These are phyloP conservation scores for Chaetomiaceae sp. DNA, from an alignment of 2,329 filamentous ascomycete species.

Conservation along the genomic window DNA sequence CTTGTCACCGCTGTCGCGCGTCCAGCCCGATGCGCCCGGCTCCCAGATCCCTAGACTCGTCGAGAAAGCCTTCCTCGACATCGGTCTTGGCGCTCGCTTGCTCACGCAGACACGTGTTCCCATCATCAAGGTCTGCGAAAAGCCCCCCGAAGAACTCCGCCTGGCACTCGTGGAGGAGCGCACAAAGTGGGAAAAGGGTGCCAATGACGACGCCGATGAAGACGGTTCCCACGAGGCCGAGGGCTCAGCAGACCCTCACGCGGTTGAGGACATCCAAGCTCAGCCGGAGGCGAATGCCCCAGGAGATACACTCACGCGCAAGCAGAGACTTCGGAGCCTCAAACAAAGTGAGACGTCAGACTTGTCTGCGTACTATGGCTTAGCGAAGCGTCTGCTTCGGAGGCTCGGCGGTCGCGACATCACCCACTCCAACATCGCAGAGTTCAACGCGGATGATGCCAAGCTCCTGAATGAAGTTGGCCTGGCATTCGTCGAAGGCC, in stretches of 20 bases:
- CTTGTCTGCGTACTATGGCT: slow-evolving; percentile 43
- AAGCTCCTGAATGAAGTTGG: slow-evolving; percentile 48
- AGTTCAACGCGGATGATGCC: slow-evolving; percentile 42
- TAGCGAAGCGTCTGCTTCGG: slow-evolving; percentile 46
- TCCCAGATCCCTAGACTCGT: slow-evolving; percentile 67
- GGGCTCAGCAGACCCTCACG: slow-evolving; percentile 9
- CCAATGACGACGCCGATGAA: slow-evolving; percentile 33
- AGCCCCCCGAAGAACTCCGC: slow-evolving; percentile 57
- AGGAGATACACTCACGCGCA: background rate
- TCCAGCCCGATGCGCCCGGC: slow-evolving; percentile 48
- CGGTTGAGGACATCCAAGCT: slow-evolving; percentile 4
- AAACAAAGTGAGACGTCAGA: slow-evolving; percentile 24
- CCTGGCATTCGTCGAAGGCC: slow-evolving; percentile 50
- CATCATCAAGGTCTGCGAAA: slow-evolving; percentile 81
- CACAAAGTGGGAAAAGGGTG: slow-evolving; percentile 64
- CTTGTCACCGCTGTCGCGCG: slow-evolving; percentile 56
- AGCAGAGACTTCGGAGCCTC: slow-evolving; percentile 15
- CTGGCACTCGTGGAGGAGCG: slow-evolving; percentile 60
- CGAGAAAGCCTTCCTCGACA: slow-evolving; percentile 67
- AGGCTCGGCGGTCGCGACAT: slow-evolving; percentile 47
- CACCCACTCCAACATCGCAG: slow-evolving; percentile 41
- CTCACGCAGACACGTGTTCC: slow-evolving; percentile 76
- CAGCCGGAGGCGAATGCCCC: background rate
- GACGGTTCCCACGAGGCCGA: slow-evolving; percentile 21
- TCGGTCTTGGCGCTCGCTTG: slow-evolving; percentile 69